Evolutionary conservation across 257 asterid genomes (phyloP).

Genomic region (Jacaranda copaia): DNA sequence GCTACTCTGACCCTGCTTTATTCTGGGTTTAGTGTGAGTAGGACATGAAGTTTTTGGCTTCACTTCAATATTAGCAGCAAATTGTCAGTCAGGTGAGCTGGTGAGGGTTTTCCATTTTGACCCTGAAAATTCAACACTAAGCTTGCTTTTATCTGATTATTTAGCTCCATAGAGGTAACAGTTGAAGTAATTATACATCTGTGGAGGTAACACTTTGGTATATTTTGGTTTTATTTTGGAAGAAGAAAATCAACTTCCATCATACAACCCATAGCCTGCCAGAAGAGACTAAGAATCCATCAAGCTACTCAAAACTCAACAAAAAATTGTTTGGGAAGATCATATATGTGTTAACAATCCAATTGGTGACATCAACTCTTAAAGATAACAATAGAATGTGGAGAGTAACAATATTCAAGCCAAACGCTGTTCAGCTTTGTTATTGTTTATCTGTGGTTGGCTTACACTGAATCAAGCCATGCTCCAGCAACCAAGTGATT

Average conservation of each 20-base stretch:
- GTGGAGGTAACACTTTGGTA: neutral
- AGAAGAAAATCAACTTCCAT: neutral
- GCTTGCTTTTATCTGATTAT: neutral
- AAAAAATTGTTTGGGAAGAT: neutral
- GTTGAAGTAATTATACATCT: neutral
- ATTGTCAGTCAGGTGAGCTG: neutral
- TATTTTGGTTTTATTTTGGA: neutral
- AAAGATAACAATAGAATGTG: neutral
- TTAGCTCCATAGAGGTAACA: neutral
- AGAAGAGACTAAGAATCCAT: neutral
- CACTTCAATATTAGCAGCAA: neutral
- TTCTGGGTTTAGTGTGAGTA: neutral
- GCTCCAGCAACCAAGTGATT: neutral
- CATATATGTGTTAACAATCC: neutral
- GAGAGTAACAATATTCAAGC: neutral
- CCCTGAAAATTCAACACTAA: neutral
- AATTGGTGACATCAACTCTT: neutral
- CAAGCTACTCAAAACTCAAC: neutral
- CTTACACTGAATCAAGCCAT: neutral
- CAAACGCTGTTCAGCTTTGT: slow-evolving; percentile 8
- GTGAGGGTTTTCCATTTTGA: neutral
- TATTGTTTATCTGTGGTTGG: neutral
- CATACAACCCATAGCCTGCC: neutral
- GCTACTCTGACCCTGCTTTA: neutral
- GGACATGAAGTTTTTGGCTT: neutral